Evolutionary conservation across 2,329 filamentous ascomycete species (phyloP).

Genomic region (Colletotrichum acutatum): DNA sequence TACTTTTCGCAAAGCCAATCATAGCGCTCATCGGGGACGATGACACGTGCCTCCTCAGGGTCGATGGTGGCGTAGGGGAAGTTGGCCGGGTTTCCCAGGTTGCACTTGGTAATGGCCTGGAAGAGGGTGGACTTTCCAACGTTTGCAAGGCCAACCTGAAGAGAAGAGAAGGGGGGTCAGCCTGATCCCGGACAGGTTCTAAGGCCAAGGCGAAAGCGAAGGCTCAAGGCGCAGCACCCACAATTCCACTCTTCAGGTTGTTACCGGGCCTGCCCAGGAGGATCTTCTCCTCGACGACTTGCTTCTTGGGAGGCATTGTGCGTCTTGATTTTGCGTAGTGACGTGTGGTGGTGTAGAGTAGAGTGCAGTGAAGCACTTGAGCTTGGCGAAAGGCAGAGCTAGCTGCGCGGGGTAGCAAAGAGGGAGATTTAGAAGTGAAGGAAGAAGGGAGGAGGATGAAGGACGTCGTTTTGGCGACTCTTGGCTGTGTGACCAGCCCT

Average conservation of each 20-base stretch:
- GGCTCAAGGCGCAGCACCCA: constrained; percentile 56
- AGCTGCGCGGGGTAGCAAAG: constrained; percentile 69
- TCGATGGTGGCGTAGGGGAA: constrained; percentile 99
- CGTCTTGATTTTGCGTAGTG: constrained; percentile 69
- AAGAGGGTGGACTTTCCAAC: constrained; percentile 99
- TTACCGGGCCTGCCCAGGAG: constrained; percentile 96
- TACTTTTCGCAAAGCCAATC: constrained; percentile 97
- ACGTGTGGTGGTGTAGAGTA: constrained; percentile 61
- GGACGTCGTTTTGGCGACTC: constrained; percentile 56
- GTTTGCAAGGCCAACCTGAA: constrained; percentile 95
- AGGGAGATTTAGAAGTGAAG: constrained; percentile 65
- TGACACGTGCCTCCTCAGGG: constrained; percentile 95
- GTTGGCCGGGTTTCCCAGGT: constrained; percentile 98
- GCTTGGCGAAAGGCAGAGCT: constrained; percentile 70
- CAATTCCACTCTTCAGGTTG: constrained; percentile 99
- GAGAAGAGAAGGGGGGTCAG: constrained; percentile 39
- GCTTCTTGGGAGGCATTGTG: constrained; percentile 97
- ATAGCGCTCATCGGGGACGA: constrained; percentile 95
- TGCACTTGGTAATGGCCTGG: constrained; percentile 98
- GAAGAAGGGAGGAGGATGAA: constrained; percentile 47
- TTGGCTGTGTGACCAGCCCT: constrained; percentile 55
- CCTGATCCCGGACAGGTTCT: constrained; percentile 47
- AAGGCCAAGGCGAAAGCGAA: constrained; percentile 33
- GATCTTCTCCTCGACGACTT: constrained; percentile 92
- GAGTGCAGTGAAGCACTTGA: constrained; percentile 62